Evolutionary conservation across 768 basidiomycete species (phyloP), one percentile per base, ranked within the genome.

Genomic region (Lyophyllum atratum): DNA sequence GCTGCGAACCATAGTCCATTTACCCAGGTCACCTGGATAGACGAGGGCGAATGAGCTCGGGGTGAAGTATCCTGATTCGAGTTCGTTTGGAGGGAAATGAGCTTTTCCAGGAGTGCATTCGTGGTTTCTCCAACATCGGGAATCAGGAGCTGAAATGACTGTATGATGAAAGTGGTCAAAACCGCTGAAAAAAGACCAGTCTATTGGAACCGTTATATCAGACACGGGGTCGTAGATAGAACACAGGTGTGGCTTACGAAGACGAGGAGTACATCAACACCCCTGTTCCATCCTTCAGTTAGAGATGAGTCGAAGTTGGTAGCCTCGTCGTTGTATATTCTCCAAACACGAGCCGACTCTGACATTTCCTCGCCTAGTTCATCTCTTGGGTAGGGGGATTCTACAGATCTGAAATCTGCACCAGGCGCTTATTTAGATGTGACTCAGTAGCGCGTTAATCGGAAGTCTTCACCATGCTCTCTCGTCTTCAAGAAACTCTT

Each of bases 1-100:
- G 76, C 75, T 14, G 75, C 71, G 59, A 80, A 79, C 79, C 79
- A 80, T 9, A 79, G 68, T 2, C 78, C 78, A 53, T 79, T 80
- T 2, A 79, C 76, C 70, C 74, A 76, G 25, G 60, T 68, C 19
- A 76, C 69, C 33, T 74, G 68, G 12, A 21, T 28, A 11, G 54
- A 39, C 0, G 67, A 61, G 15, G 70, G 61, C 17, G 51, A 51
- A 14, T 56, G 42, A 7, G 14, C 17, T 0, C 31, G 51, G 25
- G 33, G 53, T 10, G 48, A 56, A 52, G 40, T 65, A 25, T 55
- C 50, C 14, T 43, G 33, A 48, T 65, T 58, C 9, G 43, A 22
- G 59, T 62, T 57, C 57, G 64, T 46, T 47, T 73, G 66, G 7
- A 70, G 39, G n/a, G 60, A 34, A 37, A 76, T 62, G 2, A 77